These are phyloP conservation scores for Camellia granthamiana DNA, from an alignment of 148 eudicot species.

Conservation along the genomic window DNA sequence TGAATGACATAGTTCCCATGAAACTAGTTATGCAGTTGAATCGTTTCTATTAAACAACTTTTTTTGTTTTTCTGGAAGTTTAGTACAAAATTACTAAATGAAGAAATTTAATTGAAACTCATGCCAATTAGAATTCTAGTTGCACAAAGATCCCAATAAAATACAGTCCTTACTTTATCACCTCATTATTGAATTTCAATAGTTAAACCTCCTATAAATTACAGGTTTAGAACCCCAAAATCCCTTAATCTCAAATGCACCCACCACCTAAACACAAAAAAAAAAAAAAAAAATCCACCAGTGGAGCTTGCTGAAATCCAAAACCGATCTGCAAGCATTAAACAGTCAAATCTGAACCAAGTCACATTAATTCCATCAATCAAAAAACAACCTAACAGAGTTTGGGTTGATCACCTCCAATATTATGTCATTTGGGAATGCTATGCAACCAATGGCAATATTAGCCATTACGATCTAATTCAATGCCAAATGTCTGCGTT, in stretches of 20 bases:
- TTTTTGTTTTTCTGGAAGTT: not conserved
- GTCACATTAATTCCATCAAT: not conserved
- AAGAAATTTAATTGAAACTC: not conserved
- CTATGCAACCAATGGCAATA: not conserved
- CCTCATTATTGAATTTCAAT: not conserved
- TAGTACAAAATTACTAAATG: not conserved
- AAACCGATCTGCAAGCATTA: not conserved
- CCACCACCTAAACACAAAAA: not conserved
- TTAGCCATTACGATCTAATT: not conserved
- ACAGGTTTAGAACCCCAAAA: not conserved
- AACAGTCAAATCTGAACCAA: not conserved
- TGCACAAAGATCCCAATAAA: not conserved
- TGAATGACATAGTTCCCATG: not conserved
- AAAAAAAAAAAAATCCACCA: not conserved
- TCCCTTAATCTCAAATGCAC: not conserved
- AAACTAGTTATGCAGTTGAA: not conserved
- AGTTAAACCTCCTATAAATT: not conserved
- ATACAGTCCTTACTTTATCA: not conserved
- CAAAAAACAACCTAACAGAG: not conserved
- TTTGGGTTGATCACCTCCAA: not conserved
- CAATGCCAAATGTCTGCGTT: not conserved
- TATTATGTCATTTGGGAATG: not conserved
- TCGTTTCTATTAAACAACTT: not conserved
- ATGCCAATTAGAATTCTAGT: not conserved
- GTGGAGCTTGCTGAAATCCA: not conserved